Evolutionary conservation across 495 filamentous ascomycete genomes (phyloP), one percentile per base, ranked within the genome.

Genomic region (Pyrenopolyporus hunteri): DNA sequence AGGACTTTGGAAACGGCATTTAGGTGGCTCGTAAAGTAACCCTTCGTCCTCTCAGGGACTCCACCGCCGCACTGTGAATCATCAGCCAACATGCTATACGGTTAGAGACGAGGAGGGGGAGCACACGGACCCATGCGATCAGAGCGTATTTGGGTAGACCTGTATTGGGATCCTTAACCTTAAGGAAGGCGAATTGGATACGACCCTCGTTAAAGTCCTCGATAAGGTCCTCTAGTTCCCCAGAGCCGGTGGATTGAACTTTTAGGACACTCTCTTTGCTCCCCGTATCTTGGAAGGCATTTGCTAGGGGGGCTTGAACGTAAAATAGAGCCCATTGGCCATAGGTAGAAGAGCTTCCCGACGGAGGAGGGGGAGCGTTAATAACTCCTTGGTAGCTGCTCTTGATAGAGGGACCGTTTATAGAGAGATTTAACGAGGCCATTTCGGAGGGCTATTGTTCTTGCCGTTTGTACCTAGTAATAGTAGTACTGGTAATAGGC

Each of bases 121-220:
- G 49, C 14, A 56, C 6, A 71, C 69, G 32, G 22, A 71, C 69
- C 94, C 94, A 99, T 35, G 87, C 93, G 66, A 99, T 91, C 44
- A 99, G 80, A 35, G 94, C 92, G 71, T 88, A 89, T 77, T 99
- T 99, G 20, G 93, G 91, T 6, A 99, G 80, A 4, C 86, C 83
- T 0, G 90, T 92, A 71, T 99, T 99, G 9, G 91, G 87, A 70
- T 98, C 95, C 66, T 90, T 97, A 74, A 99, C 88, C 75, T 96
- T 97, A 50, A 94, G 87, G 69, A 93, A 99, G 17, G 92, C 94
- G 76, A 97, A 98, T 78, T 99, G 94, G 44, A 98, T 87, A 59
- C 91, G 86, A 36, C 94, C 94, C 74, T 99, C 94, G 51, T 87
- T 97, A 75, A 99, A 97, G 49, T 99, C 94, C 48, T 99, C 95